A percentile compares a stretch with the other conserved stretches of the same genome.
Evolutionary conservation across 768 basidiomycete genomes (phyloP).

Genomic region (Leccinum boreale): DNA sequence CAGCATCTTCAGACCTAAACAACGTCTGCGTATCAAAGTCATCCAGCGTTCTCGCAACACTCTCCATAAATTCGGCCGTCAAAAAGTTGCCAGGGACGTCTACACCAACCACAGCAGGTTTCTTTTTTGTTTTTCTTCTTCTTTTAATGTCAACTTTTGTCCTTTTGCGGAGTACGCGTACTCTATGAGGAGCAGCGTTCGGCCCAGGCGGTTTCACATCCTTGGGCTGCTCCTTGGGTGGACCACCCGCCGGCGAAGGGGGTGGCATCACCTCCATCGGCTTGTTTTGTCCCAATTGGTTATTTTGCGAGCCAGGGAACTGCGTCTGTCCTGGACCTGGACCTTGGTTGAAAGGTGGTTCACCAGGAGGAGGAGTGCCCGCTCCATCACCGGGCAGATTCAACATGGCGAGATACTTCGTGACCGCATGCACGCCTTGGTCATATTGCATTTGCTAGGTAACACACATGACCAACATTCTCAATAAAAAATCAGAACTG

Average conservation of each 20-base stretch:
- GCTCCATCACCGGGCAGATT: conserved; percentile 32
- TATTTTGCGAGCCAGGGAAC: conserved; percentile 33
- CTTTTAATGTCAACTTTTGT: no score
- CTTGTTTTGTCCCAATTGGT: conserved; percentile 30
- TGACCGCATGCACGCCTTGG: conserved; percentile 36
- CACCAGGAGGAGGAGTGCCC: conserved; percentile 42
- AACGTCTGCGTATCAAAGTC: conserved; percentile 35
- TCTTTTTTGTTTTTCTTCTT: no score
- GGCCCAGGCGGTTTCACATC: conserved; percentile 30
- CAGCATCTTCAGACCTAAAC: conserved; percentile 44
- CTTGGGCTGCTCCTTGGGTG: conserved; percentile 31
- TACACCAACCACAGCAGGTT: conserved; percentile 15
- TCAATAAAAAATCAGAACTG: conserved; percentile 3
- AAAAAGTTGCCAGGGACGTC: conserved; percentile 21
- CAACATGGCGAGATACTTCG: conserved; percentile 33
- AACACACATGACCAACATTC: conserved; percentile 17
- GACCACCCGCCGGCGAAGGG: conserved; percentile 45
- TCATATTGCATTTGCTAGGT: conserved; percentile 30
- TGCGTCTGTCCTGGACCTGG: conserved; percentile 28
- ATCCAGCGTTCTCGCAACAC: conserved; percentile 39
- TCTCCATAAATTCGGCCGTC: conserved; percentile 45
- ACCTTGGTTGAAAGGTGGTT: conserved; percentile 39
- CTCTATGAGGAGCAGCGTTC: conserved; percentile 5
- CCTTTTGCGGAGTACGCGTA: no score
- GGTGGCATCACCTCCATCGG: conserved; percentile 48